These are phyloP conservation scores for Microascus cirrosus DNA, from an alignment of 2,329 filamentous ascomycete genomes.

Conservation along the genomic window DNA sequence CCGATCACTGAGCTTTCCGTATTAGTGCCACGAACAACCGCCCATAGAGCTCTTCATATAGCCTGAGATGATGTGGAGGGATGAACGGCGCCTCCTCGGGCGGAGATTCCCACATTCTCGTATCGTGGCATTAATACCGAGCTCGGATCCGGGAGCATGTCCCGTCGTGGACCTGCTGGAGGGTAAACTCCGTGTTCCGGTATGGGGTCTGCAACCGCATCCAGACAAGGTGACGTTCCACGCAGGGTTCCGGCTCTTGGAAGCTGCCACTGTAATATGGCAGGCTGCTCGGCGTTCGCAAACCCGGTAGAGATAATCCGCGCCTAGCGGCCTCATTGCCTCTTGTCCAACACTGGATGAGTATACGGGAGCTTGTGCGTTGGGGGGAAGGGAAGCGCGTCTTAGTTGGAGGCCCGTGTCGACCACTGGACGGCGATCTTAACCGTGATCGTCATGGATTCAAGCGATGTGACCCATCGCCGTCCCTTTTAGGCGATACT, in stretches of 20 bases:
- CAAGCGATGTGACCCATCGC: conserved; percentile 1
- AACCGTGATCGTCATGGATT: conserved; percentile 1
- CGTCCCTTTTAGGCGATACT: conserved; percentile 1
- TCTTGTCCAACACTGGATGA: background rate
- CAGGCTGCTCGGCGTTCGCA: background rate
- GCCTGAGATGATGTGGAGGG: background rate
- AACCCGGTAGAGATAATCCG: background rate
- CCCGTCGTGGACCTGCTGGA: background rate
- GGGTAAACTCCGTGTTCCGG: background rate
- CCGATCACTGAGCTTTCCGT: background rate
- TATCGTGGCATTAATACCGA: background rate
- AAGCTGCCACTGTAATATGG: background rate
- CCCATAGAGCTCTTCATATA: background rate
- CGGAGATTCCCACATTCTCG: background rate
- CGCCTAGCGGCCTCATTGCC: background rate
- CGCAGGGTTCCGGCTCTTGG: background rate
- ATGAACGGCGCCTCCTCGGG: background rate
- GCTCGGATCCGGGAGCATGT: background rate
- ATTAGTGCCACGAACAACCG: background rate
- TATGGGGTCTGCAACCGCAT: background rate
- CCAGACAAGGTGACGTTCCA: background rate
- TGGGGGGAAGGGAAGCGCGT: background rate
- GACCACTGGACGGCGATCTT: background rate
- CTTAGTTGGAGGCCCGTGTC: background rate
- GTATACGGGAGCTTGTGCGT: background rate